Evolutionary conservation across 2,329 filamentous ascomycete species (phyloP).

Genomic region (Verticillium dahliae): DNA sequence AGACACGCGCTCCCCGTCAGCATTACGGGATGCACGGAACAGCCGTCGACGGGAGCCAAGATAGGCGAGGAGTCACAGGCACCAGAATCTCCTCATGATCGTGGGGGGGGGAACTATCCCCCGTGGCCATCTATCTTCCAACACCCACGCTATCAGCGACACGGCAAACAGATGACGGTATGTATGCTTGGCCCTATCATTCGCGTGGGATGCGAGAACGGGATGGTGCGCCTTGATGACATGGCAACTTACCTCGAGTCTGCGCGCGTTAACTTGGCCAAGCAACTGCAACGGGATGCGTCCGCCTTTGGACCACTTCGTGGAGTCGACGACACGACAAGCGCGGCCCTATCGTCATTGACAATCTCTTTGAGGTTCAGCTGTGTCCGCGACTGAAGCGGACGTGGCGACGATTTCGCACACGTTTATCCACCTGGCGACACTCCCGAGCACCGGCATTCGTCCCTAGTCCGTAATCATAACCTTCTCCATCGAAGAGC

Average conservation of each 20-base stretch:
- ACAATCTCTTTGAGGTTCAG: not conserved
- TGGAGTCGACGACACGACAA: not conserved
- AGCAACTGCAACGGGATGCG: not conserved
- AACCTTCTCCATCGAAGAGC: not conserved
- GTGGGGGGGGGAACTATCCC: not conserved
- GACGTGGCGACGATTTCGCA: not conserved
- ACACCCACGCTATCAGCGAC: not conserved
- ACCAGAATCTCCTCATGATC: not conserved
- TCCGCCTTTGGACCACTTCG: too few species aligned
- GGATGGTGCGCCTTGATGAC: not conserved
- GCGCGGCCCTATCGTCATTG: not conserved
- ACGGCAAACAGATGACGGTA: not conserved
- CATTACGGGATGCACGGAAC: not conserved
- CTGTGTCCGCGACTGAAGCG: not conserved
- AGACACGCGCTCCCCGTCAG: not conserved
- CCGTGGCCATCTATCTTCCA: not conserved
- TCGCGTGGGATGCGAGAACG: not conserved
- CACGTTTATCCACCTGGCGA: not conserved
- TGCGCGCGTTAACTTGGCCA: not conserved
- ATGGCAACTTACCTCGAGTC: not conserved
- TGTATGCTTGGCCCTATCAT: not conserved
- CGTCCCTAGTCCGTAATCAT: not conserved
- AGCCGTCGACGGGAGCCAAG: not conserved
- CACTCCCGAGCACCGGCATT: not conserved
- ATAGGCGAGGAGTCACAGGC: not conserved